Base-by-base conservation (phyloP, 805 yeast genomes). In the Komagataella pseudopastoris region DNA sequence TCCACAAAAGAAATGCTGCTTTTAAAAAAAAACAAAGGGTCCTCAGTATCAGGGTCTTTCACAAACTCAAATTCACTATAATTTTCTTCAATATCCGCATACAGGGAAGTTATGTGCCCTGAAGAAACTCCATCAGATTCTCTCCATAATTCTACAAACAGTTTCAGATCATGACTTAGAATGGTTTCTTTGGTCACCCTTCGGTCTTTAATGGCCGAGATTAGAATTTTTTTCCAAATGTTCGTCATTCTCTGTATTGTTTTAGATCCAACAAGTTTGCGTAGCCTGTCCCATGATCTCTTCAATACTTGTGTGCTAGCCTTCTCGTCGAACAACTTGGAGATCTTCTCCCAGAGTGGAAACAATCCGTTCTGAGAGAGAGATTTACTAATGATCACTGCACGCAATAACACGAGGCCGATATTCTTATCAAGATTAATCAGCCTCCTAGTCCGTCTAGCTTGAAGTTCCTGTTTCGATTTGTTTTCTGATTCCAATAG, bases 241-340 rank as follows among this genome's bases (percentile, higher is more conserved):
- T 72, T 71, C 49, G 72, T 67, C 0, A 78, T 74, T 43, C 75
- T 74, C 46, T 74, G 76, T 46, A 85, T 69, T 0, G 82, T 85
- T 50, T 74, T 71, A 14, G 67, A 64, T 0, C 93, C 93, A 44
- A 83, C 77, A 6, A 55, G 51, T 44, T 78, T 76, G 46, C 87
- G 72, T 6, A 85, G 72, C 17, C 77, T 70, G 1, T 84, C 78
- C 96, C 96, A 90, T 53, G 77, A 81, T 50, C 78, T 76, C 55
- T 73, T 74, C 8, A 72, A 68, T 6, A 72, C 76, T 1, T 75
- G 66, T 0, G 70, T 62, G 46, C 62, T 57, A 23, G 60, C 64
- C 39, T 67, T 60, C 16, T 63, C 73, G 4, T 66, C 71, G 48
- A 85, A 75, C 5, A 78, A 61, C 0, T 59, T 60, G 0, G 83